A percentile compares a stretch with the other conserved stretches of the same genome.
These are phyloP conservation scores for Chlamydomonas sp. DNA, from an alignment of 139 green algal species.

Conservation along the genomic window DNA sequence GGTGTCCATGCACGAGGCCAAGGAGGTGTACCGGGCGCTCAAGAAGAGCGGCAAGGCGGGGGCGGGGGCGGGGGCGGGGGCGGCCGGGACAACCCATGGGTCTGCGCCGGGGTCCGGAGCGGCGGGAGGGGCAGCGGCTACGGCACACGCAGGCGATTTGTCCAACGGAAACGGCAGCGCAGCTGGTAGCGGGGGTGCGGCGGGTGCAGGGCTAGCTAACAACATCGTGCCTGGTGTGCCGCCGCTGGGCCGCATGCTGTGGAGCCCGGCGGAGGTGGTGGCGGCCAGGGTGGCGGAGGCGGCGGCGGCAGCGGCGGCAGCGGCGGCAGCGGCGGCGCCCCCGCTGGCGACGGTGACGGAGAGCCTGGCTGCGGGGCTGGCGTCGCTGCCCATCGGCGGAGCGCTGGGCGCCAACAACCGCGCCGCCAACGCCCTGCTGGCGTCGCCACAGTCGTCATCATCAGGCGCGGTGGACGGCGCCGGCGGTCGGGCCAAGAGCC, in stretches of 20 bases:
- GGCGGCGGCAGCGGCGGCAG: conserved; percentile 51
- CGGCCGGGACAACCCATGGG: not conserved
- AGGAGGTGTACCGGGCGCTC: conserved; percentile 21
- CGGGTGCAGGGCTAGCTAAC: not conserved
- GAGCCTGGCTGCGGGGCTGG: conserved; percentile 49
- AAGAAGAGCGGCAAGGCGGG: not conserved
- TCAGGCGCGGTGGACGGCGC: not conserved
- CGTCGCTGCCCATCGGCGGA: conserved; percentile 48
- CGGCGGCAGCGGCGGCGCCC: conserved; percentile 32
- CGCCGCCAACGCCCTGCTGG: conserved; percentile 22
- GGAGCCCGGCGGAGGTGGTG: conserved; percentile 62
- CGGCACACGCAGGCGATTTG: too few relatives aligned
- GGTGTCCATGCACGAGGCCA: conserved; percentile 17
- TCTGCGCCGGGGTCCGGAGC: not conserved
- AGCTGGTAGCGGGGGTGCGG: too few relatives aligned
- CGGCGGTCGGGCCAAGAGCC: not conserved
- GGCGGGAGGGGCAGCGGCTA: too few relatives aligned
- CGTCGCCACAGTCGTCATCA: conserved; percentile 11
- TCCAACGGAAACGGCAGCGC: too few relatives aligned
- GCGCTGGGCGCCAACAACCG: conserved; percentile 5
- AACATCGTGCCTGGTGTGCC: not conserved
- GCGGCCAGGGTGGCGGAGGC: conserved; percentile 65
- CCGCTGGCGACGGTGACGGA: conserved; percentile 49
- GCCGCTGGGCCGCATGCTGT: not conserved
- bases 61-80: not conserved